Evolutionary conservation across 768 basidiomycete species (phyloP).

Genomic region (Naganishia onofrii): DNA sequence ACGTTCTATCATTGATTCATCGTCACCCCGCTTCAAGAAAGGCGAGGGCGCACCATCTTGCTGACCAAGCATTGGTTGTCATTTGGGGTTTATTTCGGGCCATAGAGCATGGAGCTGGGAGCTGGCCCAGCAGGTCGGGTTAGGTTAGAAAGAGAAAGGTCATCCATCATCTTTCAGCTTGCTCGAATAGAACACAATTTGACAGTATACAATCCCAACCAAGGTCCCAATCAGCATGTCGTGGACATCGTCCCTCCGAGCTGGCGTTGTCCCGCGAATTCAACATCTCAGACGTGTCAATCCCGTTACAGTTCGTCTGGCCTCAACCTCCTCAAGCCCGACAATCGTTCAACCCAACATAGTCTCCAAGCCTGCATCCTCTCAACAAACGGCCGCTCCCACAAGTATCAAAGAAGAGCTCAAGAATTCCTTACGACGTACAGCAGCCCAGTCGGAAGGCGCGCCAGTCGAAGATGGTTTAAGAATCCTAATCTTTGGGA

Average conservation of each 20-base stretch:
- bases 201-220: too few species aligned
- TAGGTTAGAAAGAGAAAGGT: too few species aligned
- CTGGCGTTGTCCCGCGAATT: neutral
- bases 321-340: neutral
- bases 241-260: neutral
- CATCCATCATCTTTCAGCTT: too few species aligned
- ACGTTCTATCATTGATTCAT: constrained; percentile 3
- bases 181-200: too few species aligned
- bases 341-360: neutral
- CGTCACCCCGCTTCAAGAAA: neutral
- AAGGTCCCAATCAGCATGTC: too few species aligned
- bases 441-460: neutral
- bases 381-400: neutral
- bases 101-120: too few species aligned
- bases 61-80: neutral
- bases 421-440: neutral
- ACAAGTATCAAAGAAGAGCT: constrained; percentile 16
- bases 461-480: constrained; percentile 34
- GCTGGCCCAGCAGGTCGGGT: too few species aligned
- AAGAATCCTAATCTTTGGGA: constrained; percentile 52
- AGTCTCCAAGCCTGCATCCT: neutral
- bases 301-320: neutral
- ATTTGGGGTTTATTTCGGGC: too few species aligned
- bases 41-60: constrained; percentile 3
- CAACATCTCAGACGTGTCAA: neutral